Base-by-base conservation (phyloP, 148 eudicot species). In the Fagopyrum tataricum region DNA sequence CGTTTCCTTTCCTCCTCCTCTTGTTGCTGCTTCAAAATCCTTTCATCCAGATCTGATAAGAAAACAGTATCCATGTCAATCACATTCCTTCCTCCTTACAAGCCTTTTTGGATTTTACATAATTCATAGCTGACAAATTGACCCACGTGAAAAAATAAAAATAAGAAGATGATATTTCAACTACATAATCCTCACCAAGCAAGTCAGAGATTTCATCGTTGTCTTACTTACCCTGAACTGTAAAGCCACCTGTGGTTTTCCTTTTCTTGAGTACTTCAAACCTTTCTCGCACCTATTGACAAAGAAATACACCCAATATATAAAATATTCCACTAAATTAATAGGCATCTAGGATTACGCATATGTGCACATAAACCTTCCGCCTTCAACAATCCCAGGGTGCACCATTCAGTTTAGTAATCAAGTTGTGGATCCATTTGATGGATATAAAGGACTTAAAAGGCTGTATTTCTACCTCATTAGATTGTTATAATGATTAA, bases 1-100 rank as follows among this genome's bases (percentile, higher is more conserved):
- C 96, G 97, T 83, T 91, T 94, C 74, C 87, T 88, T 82, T 95
- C 98, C 84, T 93, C 98, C 76, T 95, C 98, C 67, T 95, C 98
- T 82, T 91, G 88, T 77, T 95, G 96, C 77, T 88, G 98, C 83
- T 95, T 95, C 73, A 91, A 74, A 71, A 95, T 90, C 75, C 97
- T 82, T 66, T 91, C 97, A 81, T 94, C 98, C 64, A 91, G 86
- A 80, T 89, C 98, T 94, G 81, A 61, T 58, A 80, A 80, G 23
- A 75, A 73, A 72, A 72, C 20, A 52, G 31, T 39, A 77, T 12
- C 21, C 4, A 40, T 21, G 15, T 78, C 44, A 75, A 64, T 15
- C 18, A 64, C 13, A 24, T 64, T 31, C 18, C 20, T 64, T 15
- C 18, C 37, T 31, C 37, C 37, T 31, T 3, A 31, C 2, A 31